These are phyloP conservation scores for Aspergillus novoparasiticus DNA, from an alignment of 2,329 filamentous ascomycete genomes.

Conservation along the genomic window DNA sequence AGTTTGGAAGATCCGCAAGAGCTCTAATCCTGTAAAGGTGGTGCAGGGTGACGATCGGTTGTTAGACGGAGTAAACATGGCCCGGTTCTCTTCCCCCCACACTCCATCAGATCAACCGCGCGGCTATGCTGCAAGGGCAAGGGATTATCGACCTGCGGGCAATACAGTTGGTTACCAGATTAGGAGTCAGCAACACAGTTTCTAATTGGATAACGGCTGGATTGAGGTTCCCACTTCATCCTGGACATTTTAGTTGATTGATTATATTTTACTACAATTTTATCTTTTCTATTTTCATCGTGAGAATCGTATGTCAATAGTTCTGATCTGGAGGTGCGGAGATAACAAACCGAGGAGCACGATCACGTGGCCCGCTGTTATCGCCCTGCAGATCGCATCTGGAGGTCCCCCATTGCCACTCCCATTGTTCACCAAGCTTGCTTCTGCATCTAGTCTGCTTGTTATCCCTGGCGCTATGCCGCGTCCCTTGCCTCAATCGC, in stretches of 20 bases:
- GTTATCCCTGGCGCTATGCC: constrained; percentile 23
- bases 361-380: constrained; percentile 21
- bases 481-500: constrained; percentile 14
- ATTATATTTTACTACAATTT: not conserved
- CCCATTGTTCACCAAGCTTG: constrained; percentile 1
- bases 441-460: not conserved
- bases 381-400: constrained; percentile 9
- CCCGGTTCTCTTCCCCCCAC: constrained; percentile 13
- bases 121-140: constrained; percentile 7
- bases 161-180: not conserved
- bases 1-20: not conserved
- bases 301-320: not conserved
- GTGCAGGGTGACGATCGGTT: not conserved
- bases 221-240: not conserved
- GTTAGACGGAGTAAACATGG: constrained; percentile 15
- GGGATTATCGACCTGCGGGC: not conserved
- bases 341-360: constrained; percentile 8
- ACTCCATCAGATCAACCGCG: constrained; percentile 9
- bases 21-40: not conserved
- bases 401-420: constrained; percentile 1
- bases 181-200: not conserved
- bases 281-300: not conserved
- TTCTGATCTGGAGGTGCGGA: not conserved
- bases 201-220: not conserved
- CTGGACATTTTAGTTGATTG: not conserved